Conservation (phyloP, 2,329 filamentous ascomycete genomes). For the Penicillium palitans region DNA sequence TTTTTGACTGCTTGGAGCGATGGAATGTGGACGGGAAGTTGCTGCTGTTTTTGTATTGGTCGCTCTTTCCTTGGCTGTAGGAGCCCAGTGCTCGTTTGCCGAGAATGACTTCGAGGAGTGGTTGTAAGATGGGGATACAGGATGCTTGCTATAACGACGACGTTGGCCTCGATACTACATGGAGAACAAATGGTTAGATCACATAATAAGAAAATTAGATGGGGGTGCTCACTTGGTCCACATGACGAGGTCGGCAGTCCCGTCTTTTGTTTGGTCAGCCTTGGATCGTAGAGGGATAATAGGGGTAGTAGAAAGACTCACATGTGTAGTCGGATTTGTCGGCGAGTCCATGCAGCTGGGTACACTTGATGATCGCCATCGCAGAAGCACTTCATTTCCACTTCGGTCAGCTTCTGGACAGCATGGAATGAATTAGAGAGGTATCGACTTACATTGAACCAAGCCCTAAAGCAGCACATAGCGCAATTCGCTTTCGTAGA, state of each 20-base stretch:
- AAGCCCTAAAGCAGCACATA: constrained; percentile 28
- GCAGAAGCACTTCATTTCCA: constrained; percentile 29
- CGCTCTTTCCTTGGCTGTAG: constrained; percentile 14
- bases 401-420: neutral
- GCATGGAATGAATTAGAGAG: neutral
- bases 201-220: neutral
- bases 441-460: constrained; percentile 30
- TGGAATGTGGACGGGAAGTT: constrained; percentile 9
- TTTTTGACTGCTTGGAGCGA: constrained; percentile 12
- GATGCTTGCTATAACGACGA: constrained; percentile 35
- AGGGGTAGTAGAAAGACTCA: constrained; percentile 18
- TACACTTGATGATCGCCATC: constrained; percentile 37
- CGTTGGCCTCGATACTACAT: constrained; percentile 34
- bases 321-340: constrained; percentile 33
- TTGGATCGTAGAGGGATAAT: neutral
- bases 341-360: constrained; percentile 30
- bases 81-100: constrained; percentile 18
- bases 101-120: constrained; percentile 31
- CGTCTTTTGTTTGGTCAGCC: constrained; percentile 16
- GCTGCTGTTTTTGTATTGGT: constrained; percentile 13
- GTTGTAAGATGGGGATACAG: constrained; percentile 37
- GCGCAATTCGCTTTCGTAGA: constrained; percentile 11
- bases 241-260: constrained; percentile 46
- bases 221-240: constrained; percentile 44
- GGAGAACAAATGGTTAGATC: neutral